Conservation (phyloP, 805 yeast genomes). For the Metschnikowia lochheadii region DNA sequence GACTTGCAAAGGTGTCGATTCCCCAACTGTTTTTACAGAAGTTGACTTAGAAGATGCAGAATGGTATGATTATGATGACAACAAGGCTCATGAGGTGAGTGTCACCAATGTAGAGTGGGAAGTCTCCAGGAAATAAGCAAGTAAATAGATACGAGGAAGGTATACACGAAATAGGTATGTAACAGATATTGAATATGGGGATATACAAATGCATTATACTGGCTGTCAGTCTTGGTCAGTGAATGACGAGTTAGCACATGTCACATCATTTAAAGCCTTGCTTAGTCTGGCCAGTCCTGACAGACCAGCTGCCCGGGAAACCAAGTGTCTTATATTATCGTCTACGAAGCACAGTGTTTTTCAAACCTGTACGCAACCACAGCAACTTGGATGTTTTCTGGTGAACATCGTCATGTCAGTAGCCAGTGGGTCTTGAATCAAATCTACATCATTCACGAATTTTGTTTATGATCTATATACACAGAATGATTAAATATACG, state of each 20-base stretch:
- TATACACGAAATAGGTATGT: too few relatives aligned
- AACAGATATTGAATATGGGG: too few relatives aligned
- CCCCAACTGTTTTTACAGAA: slow-evolving; percentile 51
- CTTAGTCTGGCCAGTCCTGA: too few relatives aligned
- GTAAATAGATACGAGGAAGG: not conserved
- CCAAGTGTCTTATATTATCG: too few relatives aligned
- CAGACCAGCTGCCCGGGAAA: too few relatives aligned
- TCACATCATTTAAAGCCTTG: too few relatives aligned
- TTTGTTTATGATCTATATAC: slow-evolving; percentile 10
- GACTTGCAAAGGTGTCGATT: slow-evolving; percentile 49
- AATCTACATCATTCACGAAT: not conserved
- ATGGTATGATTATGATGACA: slow-evolving; percentile 95
- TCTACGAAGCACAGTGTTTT: too few relatives aligned
- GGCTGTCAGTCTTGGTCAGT: too few relatives aligned
- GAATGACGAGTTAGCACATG: too few relatives aligned
- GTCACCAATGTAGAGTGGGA: slow-evolving; percentile 72
- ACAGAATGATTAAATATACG: slow-evolving; percentile 7
- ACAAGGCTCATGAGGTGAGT: slow-evolving; percentile 73
- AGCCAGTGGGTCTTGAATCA: too few relatives aligned
- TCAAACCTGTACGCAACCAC: not conserved
- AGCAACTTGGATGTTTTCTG: not conserved
- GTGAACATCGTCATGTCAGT: too few relatives aligned
- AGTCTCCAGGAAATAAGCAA: slow-evolving; percentile 31
- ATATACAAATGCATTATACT: too few relatives aligned
- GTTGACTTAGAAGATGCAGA: slow-evolving; percentile 76